Evolutionary conservation across 306 rosid genomes (phyloP).

Genomic region (Fagus crenata): DNA sequence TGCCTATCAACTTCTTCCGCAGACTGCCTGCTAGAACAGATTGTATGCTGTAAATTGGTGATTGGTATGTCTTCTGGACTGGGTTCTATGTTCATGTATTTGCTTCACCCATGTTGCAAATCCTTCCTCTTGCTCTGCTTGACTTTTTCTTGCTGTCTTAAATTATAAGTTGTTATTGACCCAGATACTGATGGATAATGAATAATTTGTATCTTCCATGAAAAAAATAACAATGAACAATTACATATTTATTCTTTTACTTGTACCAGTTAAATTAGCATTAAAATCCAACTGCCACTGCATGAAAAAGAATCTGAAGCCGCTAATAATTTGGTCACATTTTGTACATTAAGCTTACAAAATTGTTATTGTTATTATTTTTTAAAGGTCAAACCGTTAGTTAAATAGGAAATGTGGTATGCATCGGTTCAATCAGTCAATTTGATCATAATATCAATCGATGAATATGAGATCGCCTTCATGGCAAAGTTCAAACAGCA

Average conservation of each 20-base stretch:
- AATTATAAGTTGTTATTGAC: background rate
- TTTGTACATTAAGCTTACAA: background rate
- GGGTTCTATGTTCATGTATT: background rate
- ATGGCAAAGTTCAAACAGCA: background rate
- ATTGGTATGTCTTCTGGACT: background rate
- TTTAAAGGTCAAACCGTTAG: too few species aligned
- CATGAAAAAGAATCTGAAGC: background rate
- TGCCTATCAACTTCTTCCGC: conserved; percentile 55
- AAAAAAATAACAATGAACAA: background rate
- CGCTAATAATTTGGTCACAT: background rate
- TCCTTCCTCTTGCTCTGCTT: background rate
- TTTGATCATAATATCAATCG: too few species aligned
- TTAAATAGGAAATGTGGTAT: background rate
- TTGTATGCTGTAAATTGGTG: conserved; percentile 37
- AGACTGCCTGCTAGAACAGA: conserved; percentile 51
- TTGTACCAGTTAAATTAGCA: background rate
- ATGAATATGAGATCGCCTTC: too few species aligned
- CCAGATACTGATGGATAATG: background rate
- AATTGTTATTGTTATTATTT: background rate
- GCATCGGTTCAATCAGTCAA: background rate
- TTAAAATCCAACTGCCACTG: background rate
- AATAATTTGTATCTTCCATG: background rate
- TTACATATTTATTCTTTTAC: background rate
- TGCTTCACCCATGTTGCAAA: conserved; percentile 17
- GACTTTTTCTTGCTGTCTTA: background rate